Evolutionary conservation across 495 filamentous ascomycete species (phyloP), one percentile per base, ranked within the genome.

Genomic region (Melanomma pulvis-pyrius): DNA sequence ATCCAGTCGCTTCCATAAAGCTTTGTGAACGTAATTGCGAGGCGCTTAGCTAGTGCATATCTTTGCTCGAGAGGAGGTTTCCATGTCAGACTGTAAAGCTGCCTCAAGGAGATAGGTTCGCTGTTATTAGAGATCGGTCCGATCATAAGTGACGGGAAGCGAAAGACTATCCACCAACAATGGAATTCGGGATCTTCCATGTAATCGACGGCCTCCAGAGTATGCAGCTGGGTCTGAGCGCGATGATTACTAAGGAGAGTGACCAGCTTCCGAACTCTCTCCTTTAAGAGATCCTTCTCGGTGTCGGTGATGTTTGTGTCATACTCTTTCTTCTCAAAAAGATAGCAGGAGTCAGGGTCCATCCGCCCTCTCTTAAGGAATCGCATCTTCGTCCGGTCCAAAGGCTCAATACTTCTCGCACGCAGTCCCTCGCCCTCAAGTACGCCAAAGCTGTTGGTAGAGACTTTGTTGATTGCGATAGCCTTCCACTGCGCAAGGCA

Each of bases 301-400:
- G 3, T 5, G 24, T 49, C 58, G 12, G 41, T 5, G 26, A 61
- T 61, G 47, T 61, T 61, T 1, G 44, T 13, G 28, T 61, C 58
- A 34, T 61, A 61, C 39, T 61, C 58, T 50, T 61, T 61, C 44
- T 61, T 61, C 24, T 61, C 58, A 24, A 61, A 61, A 1, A 61
- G 58, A 39, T 61, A 61, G 19, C 6, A 6, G 39, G 29, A n/a
- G 11, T 28, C 58, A 13, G 5, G 44, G 32, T 61, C 41, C 6
- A 49, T 6, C 1, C n/a, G 39, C 1, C 58, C 28, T 19, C 17
- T 50, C 58, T 61, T 49, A 12, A 51, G 1, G 28, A 61, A 61
- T 5, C 58, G 41, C 3, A 30, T 17, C 17, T 59, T 41, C 19
- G 39, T 13, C 34, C 34, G 41, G 32, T 59, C 26, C 25, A 11